Evolutionary conservation across 2,329 filamentous ascomycete species (phyloP), one percentile per base, ranked within the genome.

Genomic region (Taxawa tesnikishii): DNA sequence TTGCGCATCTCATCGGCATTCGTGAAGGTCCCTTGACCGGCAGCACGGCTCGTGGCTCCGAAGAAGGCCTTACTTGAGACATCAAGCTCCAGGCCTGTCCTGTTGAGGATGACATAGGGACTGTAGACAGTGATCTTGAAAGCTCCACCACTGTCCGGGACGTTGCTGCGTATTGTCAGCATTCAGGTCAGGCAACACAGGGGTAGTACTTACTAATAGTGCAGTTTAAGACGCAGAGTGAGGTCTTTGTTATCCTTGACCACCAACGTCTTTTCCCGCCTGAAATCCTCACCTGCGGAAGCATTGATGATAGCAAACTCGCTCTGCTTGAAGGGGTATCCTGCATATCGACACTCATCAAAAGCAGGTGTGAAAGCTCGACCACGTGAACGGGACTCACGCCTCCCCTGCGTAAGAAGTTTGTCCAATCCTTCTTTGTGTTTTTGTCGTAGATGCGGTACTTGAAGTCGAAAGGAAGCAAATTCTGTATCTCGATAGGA

Each of bases 391-490:
- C 87, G 1, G 92, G 92, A 53, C 90, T 98, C 35, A 96, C 79
- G 10, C 92, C 92, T 15, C 92, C 90, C 56, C 94, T 96, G 36
- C 90, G 76, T 28, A 98, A 63, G 60, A 98, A 98, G 54, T 98
- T 98, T 4, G 84, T 92, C 90, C 90, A 98, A 53, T 98, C 90
- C 53, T 92, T 94, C 65, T 88, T 92, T 0, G 87, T 94, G 54
- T 94, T 92, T 62, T 92, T 94, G 63, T 98, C 90, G 50, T 96
- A 98, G 34, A 98, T 96, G 34, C 88, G 77, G 55, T 98, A 98
- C 58, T 98, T 96, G 73, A 98, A 98, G 57, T 98, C 90, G 51
- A 90, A 96, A 0, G 90, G 90, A 23, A 98, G 62, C 26, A 98
- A 63, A 43, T 98, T 98, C 55, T 98, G 88, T 4, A 98, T 70